phyloP scores from a whole-genome alignment of 257 asterid species.

The Paraleonurus japonicus region DNA sequence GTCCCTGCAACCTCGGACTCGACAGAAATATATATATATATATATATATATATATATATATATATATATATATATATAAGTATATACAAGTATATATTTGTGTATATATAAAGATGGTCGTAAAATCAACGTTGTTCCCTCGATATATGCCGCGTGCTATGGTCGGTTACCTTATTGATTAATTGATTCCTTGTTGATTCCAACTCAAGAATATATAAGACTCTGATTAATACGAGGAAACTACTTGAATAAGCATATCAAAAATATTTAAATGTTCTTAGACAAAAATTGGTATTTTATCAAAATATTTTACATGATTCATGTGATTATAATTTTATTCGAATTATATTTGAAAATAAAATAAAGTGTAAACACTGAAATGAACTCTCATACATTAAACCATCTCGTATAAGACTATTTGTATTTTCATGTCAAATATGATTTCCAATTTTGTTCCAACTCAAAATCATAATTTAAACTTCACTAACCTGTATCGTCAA shows the following conservation, averaged over 20 bases:
- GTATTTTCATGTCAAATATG: too few relatives aligned
- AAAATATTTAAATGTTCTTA: too few relatives aligned
- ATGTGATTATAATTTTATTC: too few relatives aligned
- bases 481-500: not conserved
- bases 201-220: not conserved
- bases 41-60: not conserved
- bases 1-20: constrained; percentile 19
- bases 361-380: too few relatives aligned
- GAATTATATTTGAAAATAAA: too few relatives aligned
- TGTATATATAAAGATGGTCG: constrained; percentile 6
- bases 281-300: too few relatives aligned
- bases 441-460: not conserved
- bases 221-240: not conserved
- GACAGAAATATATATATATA: not conserved
- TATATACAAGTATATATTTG: not conserved
- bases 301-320: too few relatives aligned
- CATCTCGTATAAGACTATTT: too few relatives aligned
- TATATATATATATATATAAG: not conserved
- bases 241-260: too few relatives aligned
- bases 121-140: constrained; percentile 26
- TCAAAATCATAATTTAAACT: not conserved
- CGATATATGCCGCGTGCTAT: constrained; percentile 24
- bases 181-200: not conserved
- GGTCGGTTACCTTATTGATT: constrained; percentile 29
- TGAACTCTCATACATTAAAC: too few relatives aligned